phyloP scores from a whole-genome alignment of 2,329 filamentous ascomycete genomes.

The Aspergillus sp. region DNA sequence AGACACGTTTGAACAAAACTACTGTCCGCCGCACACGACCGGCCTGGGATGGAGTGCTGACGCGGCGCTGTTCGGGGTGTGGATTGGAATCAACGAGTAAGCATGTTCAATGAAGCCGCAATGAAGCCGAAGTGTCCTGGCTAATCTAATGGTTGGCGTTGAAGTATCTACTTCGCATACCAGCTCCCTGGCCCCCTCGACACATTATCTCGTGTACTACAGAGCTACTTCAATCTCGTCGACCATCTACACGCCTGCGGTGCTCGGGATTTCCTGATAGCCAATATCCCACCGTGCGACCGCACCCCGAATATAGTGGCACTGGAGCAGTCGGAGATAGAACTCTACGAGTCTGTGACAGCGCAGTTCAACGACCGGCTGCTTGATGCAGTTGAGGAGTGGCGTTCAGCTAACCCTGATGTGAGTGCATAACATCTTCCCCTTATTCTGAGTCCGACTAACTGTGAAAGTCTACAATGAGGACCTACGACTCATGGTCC shows the following conservation, averaged over 20 bases:
- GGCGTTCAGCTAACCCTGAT: background rate
- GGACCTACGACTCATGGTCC: background rate
- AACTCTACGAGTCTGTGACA: background rate
- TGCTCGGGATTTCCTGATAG: background rate
- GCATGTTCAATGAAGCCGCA: background rate
- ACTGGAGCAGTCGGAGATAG: too few relatives aligned
- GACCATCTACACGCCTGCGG: constrained; percentile 3
- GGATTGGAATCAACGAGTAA: constrained; percentile 3
- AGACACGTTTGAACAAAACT: background rate
- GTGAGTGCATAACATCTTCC: background rate
- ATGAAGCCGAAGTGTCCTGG: background rate
- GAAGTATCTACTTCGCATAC: background rate
- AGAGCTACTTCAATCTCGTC: background rate
- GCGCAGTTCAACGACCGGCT: background rate
- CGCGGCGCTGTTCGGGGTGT: background rate
- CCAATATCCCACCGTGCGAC: constrained; percentile 5
- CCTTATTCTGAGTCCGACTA: background rate
- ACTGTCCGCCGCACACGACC: background rate
- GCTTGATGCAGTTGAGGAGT: background rate
- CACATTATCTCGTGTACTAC: background rate
- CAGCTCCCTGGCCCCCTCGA: background rate
- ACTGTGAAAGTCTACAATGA: background rate
- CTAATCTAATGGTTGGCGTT: background rate
- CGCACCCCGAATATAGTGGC: constrained; percentile 1
- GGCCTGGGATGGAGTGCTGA: background rate